A percentile compares a stretch with the other conserved stretches of the same genome.
Evolutionary conservation across 768 basidiomycete species (phyloP).

Genomic region (Suillus alpinus): DNA sequence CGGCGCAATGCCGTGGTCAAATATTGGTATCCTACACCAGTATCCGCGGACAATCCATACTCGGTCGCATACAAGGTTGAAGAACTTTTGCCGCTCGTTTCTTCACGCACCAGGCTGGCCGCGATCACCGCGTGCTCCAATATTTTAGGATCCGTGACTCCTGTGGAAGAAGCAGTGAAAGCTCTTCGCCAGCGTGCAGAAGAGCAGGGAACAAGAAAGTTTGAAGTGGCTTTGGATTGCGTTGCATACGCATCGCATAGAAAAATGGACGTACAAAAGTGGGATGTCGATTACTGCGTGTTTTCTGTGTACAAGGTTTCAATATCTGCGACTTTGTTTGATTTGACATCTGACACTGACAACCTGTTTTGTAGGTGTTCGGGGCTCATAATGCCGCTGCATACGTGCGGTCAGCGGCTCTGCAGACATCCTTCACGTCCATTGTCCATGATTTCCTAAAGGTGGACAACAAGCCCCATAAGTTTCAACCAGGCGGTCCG

Average conservation of each 20-base stretch:
- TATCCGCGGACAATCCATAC: conserved; percentile 60
- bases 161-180: conserved; percentile 54
- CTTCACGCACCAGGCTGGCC: conserved; percentile 64
- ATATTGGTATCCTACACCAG: conserved; percentile 53
- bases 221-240: conserved; percentile 72
- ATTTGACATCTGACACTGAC: not conserved
- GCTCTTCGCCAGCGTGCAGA: conserved; percentile 51
- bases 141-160: conserved; percentile 64
- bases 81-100: conserved; percentile 61
- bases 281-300: conserved; percentile 74
- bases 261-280: conserved; percentile 65
- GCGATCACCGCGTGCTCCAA: conserved; percentile 77
- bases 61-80: conserved; percentile 53
- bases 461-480: conserved; percentile 45
- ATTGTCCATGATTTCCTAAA: conserved; percentile 72
- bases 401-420: conserved; percentile 51
- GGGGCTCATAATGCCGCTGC: conserved; percentile 70
- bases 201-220: conserved; percentile 51
- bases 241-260: conserved; percentile 80
- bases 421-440: conserved; percentile 50
- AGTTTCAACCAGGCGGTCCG: conserved; percentile 71
- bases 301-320: conserved; percentile 75
- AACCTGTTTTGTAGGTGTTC: conserved; percentile 50
- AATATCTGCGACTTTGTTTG: not conserved
- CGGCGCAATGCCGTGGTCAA: conserved; percentile 54